phyloP scores from a whole-genome alignment of 2,329 filamentous ascomycete genomes.

The Epichloe glyceriae region DNA sequence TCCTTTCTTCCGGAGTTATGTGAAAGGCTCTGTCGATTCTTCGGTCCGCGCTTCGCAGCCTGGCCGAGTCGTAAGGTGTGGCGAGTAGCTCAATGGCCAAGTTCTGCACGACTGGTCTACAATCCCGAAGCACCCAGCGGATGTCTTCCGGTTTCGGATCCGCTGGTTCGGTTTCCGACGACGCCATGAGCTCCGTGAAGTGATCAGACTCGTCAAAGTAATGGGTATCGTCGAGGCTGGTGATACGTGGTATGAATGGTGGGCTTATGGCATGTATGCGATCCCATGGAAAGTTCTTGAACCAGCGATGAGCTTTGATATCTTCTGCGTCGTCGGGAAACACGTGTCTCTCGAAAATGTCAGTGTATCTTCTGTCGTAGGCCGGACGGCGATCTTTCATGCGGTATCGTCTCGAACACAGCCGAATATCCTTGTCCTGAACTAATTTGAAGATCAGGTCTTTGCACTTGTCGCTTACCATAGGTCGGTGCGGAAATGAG shows the following conservation, averaged over 20 bases:
- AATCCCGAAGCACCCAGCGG: constrained; percentile 21
- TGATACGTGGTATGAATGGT: constrained; percentile 68
- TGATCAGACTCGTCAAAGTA: constrained; percentile 81
- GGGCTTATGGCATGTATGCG: constrained; percentile 56
- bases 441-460: constrained; percentile 64
- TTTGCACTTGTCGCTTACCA: constrained; percentile 58
- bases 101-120: constrained; percentile 28
- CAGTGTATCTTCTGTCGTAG: constrained; percentile 10
- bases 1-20: constrained; percentile 24
- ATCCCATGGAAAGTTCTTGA: constrained; percentile 67
- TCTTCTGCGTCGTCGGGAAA: constrained; percentile 76
- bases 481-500: constrained; percentile 52
- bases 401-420: constrained; percentile 65
- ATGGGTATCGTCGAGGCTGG: constrained; percentile 58
- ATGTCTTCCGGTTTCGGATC: constrained; percentile 19
- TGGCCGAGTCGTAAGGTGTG: constrained; percentile 33
- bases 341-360: constrained; percentile 45
- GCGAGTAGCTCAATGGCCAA: constrained; percentile 32
- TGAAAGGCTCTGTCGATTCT: constrained; percentile 29
- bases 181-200: constrained; percentile 49
- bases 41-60: constrained; percentile 34
- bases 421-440: constrained; percentile 58
- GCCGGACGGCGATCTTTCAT: constrained; percentile 40
- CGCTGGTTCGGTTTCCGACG: constrained; percentile 22
- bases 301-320: constrained; percentile 83